Evolutionary conservation across 2,329 filamentous ascomycete species (phyloP), one percentile per base, ranked within the genome.

Genomic region (Penicillium sp.): DNA sequence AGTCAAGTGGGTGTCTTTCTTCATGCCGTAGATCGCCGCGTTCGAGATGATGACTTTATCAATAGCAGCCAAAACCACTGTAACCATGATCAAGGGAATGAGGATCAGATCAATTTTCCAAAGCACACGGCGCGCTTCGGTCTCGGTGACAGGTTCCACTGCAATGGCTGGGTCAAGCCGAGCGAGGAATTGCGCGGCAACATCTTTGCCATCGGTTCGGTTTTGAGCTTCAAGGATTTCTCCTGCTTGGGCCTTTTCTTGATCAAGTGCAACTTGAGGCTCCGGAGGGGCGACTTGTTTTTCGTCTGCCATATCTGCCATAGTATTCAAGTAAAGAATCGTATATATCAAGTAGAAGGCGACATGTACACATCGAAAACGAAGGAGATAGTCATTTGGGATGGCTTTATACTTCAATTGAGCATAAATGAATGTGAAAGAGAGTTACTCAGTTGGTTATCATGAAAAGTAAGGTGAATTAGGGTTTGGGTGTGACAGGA

Each of bases 11-110:
- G 54, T 58, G 19, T 62, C 60, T n/a, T 15, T 56, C 25, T 58
- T 58, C 58, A 62, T 62, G 9, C 60, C 60, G 31, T 60, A 62
- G 41, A 62, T 60, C 0, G 60, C 60, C 10, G 60, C 60, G 39
- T 62, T 60, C 10, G 60, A 62, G 9, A 73, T 67, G 12, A 69
- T 68, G 49, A 72, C 68, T 52, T 74, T 73, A 62, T 73, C 69
- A 21, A 72, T 62, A 17, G 67, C 67, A 33, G 62, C 66, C 23
- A 70, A 44, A 25, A 67, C 61, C 23, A 67, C 60, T 2, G 66
- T 68, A 9, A 63, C 60, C 54, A 63, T 59, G 31, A 70, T 66
- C 36, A 70, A 47, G 4, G 67, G 68, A 21, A 70, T 63, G 9
- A 70, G 53, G 21, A 65, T 66, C 25, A 67, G 52, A 50, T 70